phyloP scores from a whole-genome alignment of 305 asterid genomes.

The Rubia peregrina region DNA sequence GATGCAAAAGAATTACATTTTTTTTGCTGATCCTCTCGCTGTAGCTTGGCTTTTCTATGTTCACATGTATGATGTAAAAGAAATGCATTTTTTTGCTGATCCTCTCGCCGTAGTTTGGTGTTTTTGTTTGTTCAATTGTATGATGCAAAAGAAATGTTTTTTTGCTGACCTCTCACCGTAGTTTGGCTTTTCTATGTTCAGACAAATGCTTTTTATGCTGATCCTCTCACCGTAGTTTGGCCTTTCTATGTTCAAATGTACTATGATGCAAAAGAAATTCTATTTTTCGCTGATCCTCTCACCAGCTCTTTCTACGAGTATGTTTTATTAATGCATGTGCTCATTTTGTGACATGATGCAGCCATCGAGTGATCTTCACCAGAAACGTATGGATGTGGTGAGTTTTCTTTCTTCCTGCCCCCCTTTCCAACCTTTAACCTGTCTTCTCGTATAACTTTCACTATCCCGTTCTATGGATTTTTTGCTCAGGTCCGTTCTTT shows the following conservation, averaged over 20 bases:
- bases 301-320: neutral
- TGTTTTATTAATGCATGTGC: slow-evolving; percentile 3
- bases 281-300: neutral
- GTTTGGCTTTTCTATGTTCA: too few species aligned
- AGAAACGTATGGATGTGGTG: slow-evolving; percentile 82
- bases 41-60: neutral
- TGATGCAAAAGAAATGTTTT: too few species aligned
- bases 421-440: neutral
- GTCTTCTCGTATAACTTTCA: neutral
- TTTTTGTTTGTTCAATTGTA: too few species aligned
- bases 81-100: neutral
- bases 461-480: slow-evolving; percentile 10
- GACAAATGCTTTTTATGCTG: too few species aligned
- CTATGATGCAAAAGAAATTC: neutral
- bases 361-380: slow-evolving; percentile 65
- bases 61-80: neutral
- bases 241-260: neutral
- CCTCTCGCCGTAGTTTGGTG: neutral
- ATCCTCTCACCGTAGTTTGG: neutral
- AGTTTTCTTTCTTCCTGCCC: slow-evolving; percentile 19
- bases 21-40: neutral
- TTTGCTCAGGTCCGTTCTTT: slow-evolving; percentile 44
- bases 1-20: neutral
- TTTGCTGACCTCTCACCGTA: too few species aligned
- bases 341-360: slow-evolving; percentile 39